Percentiles rank a stretch among this genome's conserved stretches.
Conservation (phyloP, 2,329 filamentous ascomycete genomes). For the Aspergillus oerlinghausenensis region DNA sequence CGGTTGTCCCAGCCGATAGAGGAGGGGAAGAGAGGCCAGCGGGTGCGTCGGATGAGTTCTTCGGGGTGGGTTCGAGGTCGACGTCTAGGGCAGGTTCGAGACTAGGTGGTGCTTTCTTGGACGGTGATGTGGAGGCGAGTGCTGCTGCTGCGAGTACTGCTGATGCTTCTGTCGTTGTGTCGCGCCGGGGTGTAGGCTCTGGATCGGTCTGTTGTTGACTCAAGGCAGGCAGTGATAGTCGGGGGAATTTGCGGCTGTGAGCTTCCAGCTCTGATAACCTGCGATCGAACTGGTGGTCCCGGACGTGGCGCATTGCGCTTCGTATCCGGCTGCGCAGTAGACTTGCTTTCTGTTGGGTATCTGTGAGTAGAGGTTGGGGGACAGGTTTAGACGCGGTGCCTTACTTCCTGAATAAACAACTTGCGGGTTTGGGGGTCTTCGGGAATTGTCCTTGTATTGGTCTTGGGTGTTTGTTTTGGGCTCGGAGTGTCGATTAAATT, state of each 20-base stretch:
- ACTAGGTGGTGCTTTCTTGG: constrained; percentile 1
- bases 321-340: constrained; percentile 37
- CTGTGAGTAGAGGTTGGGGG: constrained; percentile 6
- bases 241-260: constrained; percentile 33
- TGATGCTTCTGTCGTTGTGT: not conserved
- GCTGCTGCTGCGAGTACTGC: not conserved
- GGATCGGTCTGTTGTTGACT: not conserved
- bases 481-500: constrained; percentile 5
- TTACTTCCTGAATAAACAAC: constrained; percentile 39
- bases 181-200: not conserved
- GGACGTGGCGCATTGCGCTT: constrained; percentile 37
- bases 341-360: constrained; percentile 34
- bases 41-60: constrained; percentile 3
- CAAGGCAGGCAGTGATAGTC: constrained; percentile 21
- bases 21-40: constrained; percentile 15
- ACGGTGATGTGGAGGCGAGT: not conserved
- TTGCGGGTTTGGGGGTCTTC: constrained; percentile 34
- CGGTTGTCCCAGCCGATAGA: constrained; percentile 9
- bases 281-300: constrained; percentile 36
- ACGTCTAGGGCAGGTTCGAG: constrained; percentile 16
- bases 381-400: not conserved
- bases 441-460: constrained; percentile 20
- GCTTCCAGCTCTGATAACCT: constrained; percentile 39
- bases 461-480: not conserved
- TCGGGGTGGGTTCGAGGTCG: constrained; percentile 5